Conservation (phyloP, 2,329 filamentous ascomycete species). For the Trichoderma arundinaceum region DNA sequence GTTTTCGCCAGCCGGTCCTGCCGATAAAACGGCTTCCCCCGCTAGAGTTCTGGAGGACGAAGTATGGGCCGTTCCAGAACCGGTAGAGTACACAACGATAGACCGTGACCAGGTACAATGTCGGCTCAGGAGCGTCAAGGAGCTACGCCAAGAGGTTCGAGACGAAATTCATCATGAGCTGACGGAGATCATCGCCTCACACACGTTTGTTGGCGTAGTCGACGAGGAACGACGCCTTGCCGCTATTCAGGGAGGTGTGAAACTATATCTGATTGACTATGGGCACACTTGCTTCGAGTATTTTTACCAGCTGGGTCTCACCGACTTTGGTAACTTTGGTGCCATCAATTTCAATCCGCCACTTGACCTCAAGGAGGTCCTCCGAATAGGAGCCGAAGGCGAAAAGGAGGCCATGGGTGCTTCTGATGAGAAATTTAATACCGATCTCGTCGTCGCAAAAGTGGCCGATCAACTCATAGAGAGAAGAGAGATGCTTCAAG, state of each 20-base stretch:
- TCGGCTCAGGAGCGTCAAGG: slow-evolving; percentile 82
- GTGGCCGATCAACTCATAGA: slow-evolving; percentile 74
- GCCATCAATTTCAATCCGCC: slow-evolving; percentile 79
- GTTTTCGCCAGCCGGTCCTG: slow-evolving; percentile 65
- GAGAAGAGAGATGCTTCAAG: slow-evolving; percentile 81
- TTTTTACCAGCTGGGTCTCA: slow-evolving; percentile 93
- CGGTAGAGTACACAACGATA: slow-evolving; percentile 72
- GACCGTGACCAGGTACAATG: slow-evolving; percentile 73
- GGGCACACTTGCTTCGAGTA: slow-evolving; percentile 85
- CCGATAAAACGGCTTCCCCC: slow-evolving; percentile 33
- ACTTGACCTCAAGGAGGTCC: slow-evolving; percentile 71
- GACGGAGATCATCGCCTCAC: slow-evolving; percentile 83
- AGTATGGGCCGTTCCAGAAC: slow-evolving; percentile 49
- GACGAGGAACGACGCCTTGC: slow-evolving; percentile 85
- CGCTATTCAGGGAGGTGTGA: slow-evolving; percentile 92
- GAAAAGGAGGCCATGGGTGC: slow-evolving; percentile 60
- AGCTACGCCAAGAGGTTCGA: slow-evolving; percentile 80
- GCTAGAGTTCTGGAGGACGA: slow-evolving; percentile 42
- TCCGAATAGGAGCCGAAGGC: slow-evolving; percentile 73
- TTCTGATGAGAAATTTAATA: slow-evolving; percentile 65
- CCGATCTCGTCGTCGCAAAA: slow-evolving; percentile 67
- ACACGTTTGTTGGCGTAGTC: slow-evolving; percentile 92
- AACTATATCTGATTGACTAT: slow-evolving; percentile 91
- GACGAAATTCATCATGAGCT: slow-evolving; percentile 82
- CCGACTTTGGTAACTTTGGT: slow-evolving; percentile 95